Percentiles rank a stretch among this genome's conserved stretches.
Conservation (phyloP, 192 early-diverging fungal species). For the Entomortierella lignicola region DNA sequence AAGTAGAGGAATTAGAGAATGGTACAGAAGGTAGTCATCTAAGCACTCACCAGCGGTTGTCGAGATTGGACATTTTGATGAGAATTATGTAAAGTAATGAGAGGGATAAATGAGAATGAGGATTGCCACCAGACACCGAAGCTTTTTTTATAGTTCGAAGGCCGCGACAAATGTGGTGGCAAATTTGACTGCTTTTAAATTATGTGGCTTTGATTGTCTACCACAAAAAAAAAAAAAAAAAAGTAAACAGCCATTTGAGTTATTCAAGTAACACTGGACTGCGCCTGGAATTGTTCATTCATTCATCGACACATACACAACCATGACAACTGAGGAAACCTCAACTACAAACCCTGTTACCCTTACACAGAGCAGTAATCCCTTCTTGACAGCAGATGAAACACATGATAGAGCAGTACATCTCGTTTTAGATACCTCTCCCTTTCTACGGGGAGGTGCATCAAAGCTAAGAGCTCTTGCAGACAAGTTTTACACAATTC, state of each 20-base stretch:
- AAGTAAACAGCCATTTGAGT: not conserved
- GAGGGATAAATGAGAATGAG: too few species aligned
- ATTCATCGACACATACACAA: conserved; percentile 4
- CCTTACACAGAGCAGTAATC: conserved; percentile 14
- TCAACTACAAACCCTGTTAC: not conserved
- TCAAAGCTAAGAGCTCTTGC: conserved; percentile 69
- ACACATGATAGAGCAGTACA: conserved; percentile 56
- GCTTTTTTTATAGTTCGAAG: too few species aligned
- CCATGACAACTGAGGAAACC: conserved; percentile 26
- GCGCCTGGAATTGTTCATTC: not conserved
- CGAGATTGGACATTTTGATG: conserved; percentile 7
- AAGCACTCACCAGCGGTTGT: conserved; percentile 16
- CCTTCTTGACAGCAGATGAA: conserved; percentile 37
- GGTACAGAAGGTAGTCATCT: not conserved
- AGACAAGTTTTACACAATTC: conserved; percentile 82
- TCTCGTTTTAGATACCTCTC: conserved; percentile 81
- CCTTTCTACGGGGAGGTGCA: conserved; percentile 72
- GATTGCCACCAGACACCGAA: too few species aligned
- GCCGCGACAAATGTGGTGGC: conserved; percentile 29
- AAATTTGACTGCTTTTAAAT: conserved; percentile 12
- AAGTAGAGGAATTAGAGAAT: not conserved
- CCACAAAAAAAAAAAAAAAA: conserved; percentile 14
- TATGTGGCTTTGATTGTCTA: conserved; percentile 8
- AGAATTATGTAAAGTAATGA: not conserved
- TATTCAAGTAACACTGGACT: not conserved